Percentiles rank a stretch among this genome's conserved stretches.
Evolutionary conservation across 306 rosid genomes (phyloP).

Genomic region (Casuarina glauca): DNA sequence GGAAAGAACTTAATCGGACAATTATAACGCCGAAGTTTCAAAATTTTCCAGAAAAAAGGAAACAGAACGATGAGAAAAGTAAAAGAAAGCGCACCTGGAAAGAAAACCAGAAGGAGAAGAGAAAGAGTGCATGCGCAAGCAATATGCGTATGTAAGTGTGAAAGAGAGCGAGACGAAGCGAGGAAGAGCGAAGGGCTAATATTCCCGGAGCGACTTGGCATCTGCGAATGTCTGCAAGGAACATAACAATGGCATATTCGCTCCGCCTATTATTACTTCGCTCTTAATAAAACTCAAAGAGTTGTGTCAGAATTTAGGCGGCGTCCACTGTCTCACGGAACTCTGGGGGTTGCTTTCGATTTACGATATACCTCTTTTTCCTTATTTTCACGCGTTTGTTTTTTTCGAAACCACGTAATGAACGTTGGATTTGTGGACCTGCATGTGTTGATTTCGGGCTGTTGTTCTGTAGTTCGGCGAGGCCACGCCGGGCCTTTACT

Average conservation of each 20-base stretch:
- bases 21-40: background rate
- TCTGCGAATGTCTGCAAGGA: constrained; percentile 52
- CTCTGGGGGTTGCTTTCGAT: background rate
- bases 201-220: constrained; percentile 32
- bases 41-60: background rate
- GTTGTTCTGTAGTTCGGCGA: background rate
- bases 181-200: background rate
- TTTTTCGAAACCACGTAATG: background rate
- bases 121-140: constrained; percentile 27
- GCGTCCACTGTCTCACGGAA: background rate
- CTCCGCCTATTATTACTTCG: background rate
- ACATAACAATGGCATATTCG: constrained; percentile 49
- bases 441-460: background rate
- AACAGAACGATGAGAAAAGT: background rate
- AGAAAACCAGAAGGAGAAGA: constrained; percentile 15
- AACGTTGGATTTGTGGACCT: constrained; percentile 8
- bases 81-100: constrained; percentile 14
- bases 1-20: constrained; percentile 9
- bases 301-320: background rate
- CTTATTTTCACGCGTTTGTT: background rate
- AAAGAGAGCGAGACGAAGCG: background rate
- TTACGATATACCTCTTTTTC: background rate
- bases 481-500: background rate
- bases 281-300: background rate
- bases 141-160: background rate